Conservation (phyloP, 805 yeast species). For the Ogataea haglerorum region DNA sequence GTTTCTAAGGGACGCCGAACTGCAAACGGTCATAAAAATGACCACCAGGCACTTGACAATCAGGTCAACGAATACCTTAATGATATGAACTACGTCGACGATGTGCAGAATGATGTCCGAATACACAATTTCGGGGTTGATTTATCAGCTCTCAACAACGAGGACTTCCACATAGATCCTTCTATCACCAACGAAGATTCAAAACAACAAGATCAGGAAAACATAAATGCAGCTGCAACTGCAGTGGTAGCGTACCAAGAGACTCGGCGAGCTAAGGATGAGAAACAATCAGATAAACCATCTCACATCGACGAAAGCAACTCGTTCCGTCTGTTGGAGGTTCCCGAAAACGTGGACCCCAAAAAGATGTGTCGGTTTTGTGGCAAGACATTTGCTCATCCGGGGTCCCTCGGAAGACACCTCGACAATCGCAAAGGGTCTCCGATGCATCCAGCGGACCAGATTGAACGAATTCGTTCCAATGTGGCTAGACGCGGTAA, state of each 20-base stretch:
- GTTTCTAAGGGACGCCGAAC: slow-evolving; percentile 4
- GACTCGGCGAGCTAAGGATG: slow-evolving; percentile 3
- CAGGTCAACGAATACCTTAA: slow-evolving; percentile 31
- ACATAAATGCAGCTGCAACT: slow-evolving; percentile 22
- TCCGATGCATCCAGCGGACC: slow-evolving; percentile 45
- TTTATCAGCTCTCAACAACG: slow-evolving; percentile 22
- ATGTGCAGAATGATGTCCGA: slow-evolving; percentile 17
- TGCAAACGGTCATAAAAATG: slow-evolving; percentile 17
- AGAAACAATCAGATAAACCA: slow-evolving; percentile 5
- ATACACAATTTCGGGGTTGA: slow-evolving; percentile 25
- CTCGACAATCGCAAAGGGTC: slow-evolving; percentile 55
- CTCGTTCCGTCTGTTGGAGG: slow-evolving; percentile 16
- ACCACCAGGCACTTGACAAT: slow-evolving; percentile 26
- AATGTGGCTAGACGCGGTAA: slow-evolving; percentile 53
- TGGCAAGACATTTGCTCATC: slow-evolving; percentile 49
- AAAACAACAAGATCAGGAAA: slow-evolving; percentile 14
- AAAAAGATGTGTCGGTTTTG: slow-evolving; percentile 50
- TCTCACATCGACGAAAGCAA: background rate
- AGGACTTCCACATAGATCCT: slow-evolving; percentile 28
- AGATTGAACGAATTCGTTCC: slow-evolving; percentile 43
- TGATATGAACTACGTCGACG: slow-evolving; percentile 24
- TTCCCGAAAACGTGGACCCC: slow-evolving; percentile 27
- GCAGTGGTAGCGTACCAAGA: slow-evolving; percentile 23
- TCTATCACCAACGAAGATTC: slow-evolving; percentile 15
- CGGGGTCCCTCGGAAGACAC: slow-evolving; percentile 60